These are phyloP conservation scores for Tausonia pullulans DNA, from an alignment of 1,284 basidiomycete species.

Conservation along the genomic window DNA sequence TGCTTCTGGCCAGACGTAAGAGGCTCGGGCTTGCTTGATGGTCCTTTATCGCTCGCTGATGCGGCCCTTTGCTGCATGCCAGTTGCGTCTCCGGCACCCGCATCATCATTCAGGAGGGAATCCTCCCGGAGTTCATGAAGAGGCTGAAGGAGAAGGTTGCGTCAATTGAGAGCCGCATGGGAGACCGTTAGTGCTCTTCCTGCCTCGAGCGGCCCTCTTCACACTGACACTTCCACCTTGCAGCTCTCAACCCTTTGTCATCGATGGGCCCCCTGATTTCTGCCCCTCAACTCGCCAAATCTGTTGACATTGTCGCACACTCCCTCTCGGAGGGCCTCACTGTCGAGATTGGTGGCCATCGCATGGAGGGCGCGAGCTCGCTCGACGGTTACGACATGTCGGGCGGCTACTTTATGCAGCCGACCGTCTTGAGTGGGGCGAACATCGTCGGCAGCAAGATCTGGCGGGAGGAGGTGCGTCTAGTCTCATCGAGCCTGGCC, in stretches of 20 bases:
- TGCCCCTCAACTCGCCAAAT: slow-evolving; percentile 47
- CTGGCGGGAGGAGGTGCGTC: slow-evolving; percentile 56
- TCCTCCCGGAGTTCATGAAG: slow-evolving; percentile 56
- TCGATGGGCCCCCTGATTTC: slow-evolving; percentile 70
- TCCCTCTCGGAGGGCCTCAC: slow-evolving; percentile 40
- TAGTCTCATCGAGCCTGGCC: too few species aligned
- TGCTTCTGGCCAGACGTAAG: slow-evolving; percentile 66
- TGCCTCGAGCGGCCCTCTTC: not conserved
- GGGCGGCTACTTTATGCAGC: slow-evolving; percentile 58
- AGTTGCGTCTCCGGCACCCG: slow-evolving; percentile 58
- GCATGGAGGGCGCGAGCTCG: slow-evolving; percentile 47
- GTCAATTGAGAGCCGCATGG: slow-evolving; percentile 55
- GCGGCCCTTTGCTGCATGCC: not conserved
- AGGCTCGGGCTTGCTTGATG: not conserved
- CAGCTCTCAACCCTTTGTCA: slow-evolving; percentile 55
- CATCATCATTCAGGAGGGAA: slow-evolving; percentile 52
- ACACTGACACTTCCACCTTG: not conserved
- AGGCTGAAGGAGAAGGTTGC: slow-evolving; percentile 51
- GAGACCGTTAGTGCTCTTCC: slow-evolving; percentile 47
- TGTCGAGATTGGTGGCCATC: slow-evolving; percentile 48
- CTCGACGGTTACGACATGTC: slow-evolving; percentile 59
- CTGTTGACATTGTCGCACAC: slow-evolving; percentile 46
- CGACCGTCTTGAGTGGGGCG: slow-evolving; percentile 52
- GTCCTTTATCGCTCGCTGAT: not conserved
- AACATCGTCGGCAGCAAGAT: slow-evolving; percentile 49